Conservation (phyloP, 2,329 filamentous ascomycete species). For the Intubia oerlemansii region DNA sequence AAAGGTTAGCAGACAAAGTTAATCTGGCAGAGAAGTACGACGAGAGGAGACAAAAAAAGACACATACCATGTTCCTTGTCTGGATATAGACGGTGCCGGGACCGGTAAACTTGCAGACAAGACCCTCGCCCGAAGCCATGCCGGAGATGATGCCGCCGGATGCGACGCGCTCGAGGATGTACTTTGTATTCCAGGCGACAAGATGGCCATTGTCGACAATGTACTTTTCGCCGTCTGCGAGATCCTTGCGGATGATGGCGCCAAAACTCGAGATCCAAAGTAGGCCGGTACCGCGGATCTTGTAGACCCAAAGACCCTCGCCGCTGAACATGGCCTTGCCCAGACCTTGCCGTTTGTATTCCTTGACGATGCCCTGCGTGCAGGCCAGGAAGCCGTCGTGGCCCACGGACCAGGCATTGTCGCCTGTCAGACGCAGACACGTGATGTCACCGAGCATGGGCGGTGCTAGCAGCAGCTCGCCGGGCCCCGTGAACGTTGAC, state of each 20-base stretch:
- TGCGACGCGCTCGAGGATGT: slow-evolving; percentile 71
- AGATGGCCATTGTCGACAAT: slow-evolving; percentile 85
- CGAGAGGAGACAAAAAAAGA: not conserved
- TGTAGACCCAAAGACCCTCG: slow-evolving; percentile 81
- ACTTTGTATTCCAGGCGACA: slow-evolving; percentile 93
- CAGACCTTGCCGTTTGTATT: slow-evolving; percentile 69
- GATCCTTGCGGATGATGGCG: slow-evolving; percentile 81
- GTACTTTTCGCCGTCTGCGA: slow-evolving; percentile 58
- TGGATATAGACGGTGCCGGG: slow-evolving; percentile 86
- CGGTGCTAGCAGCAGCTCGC: slow-evolving; percentile 72
- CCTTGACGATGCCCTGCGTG: slow-evolving; percentile 72
- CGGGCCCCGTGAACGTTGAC: slow-evolving; percentile 72
- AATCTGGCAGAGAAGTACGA: not conserved
- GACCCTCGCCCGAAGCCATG: slow-evolving; percentile 59
- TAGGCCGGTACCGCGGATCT: slow-evolving; percentile 59
- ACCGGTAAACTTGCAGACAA: slow-evolving; percentile 86
- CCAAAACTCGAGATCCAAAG: slow-evolving; percentile 87
- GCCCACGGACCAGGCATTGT: slow-evolving; percentile 64
- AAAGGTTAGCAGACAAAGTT: not conserved
- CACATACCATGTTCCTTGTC: slow-evolving; percentile 58
- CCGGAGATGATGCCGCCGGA: slow-evolving; percentile 88
- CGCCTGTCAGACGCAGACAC: slow-evolving; percentile 49
- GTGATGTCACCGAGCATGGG: slow-evolving; percentile 67
- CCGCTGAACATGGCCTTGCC: slow-evolving; percentile 87
- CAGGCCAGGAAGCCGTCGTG: slow-evolving; percentile 70